Evolutionary conservation across 352 stramenopile species (phyloP).

Genomic region (Pythium volutum): DNA sequence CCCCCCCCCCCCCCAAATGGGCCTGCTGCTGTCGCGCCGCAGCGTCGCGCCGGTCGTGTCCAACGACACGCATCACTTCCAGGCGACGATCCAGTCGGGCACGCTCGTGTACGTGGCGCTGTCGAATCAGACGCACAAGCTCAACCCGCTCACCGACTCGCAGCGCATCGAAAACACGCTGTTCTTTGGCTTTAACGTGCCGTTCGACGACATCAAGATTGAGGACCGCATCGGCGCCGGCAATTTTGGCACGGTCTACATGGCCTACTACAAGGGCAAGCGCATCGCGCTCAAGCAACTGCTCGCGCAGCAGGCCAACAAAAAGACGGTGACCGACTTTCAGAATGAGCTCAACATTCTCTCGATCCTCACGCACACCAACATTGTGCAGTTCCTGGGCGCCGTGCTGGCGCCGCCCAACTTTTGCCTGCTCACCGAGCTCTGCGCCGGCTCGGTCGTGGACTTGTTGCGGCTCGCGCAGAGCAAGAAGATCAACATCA

Average conservation of each 20-base stretch:
- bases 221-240: constrained; percentile 64
- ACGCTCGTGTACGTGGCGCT: constrained; percentile 71
- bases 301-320: constrained; percentile 47
- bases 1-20: constrained; percentile 34
- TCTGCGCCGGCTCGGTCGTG: constrained; percentile 63
- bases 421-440: constrained; percentile 71
- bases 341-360: constrained; percentile 84
- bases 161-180: constrained; percentile 47
- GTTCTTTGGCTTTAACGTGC: constrained; percentile 69
- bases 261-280: constrained; percentile 72
- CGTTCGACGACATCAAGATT: constrained; percentile 63
- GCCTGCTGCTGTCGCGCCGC: constrained; percentile 40
- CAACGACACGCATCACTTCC: constrained; percentile 59
- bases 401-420: constrained; percentile 65
- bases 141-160: constrained; percentile 57
- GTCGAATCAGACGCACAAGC: constrained; percentile 60
- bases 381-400: constrained; percentile 81
- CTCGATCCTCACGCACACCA: constrained; percentile 68
- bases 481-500: constrained; percentile 64
- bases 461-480: constrained; percentile 69
- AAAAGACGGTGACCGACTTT: constrained; percentile 67
- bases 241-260: constrained; percentile 81
- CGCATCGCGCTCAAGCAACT: constrained; percentile 69
- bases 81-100: constrained; percentile 56
- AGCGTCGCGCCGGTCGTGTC: constrained; percentile 47